Conservation (phyloP, 169 alveolate genomes). For the Plasmodium ovale region DNA sequence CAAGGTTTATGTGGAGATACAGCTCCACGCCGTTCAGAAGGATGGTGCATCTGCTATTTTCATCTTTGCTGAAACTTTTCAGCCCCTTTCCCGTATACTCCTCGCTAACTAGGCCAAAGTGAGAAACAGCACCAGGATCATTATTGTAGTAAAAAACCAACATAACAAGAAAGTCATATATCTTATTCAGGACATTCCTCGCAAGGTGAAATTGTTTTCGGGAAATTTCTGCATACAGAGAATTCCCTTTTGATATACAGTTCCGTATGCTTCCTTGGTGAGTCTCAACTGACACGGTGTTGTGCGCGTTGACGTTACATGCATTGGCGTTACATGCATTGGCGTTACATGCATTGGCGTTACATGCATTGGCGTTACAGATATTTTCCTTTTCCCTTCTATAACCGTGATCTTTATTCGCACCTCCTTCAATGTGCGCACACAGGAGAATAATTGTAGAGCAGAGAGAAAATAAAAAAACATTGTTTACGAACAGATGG, state of each 20-base stretch:
- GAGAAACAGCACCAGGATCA: neutral
- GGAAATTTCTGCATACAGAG: too few relatives aligned
- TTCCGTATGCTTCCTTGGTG: too few relatives aligned
- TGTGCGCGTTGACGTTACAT: too few relatives aligned
- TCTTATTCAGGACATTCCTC: neutral
- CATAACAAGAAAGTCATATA: constrained; percentile 1
- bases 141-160: constrained; percentile 36
- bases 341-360: too few relatives aligned
- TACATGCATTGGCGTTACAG: neutral
- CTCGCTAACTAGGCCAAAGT: neutral
- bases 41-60: neutral
- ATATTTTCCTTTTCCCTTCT: neutral
- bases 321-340: too few relatives aligned
- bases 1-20: neutral
- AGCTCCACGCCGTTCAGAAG: constrained; percentile 1
- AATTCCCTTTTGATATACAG: too few relatives aligned
- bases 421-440: neutral
- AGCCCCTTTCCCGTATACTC: neutral
- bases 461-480: constrained; percentile 40
- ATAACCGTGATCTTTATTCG: too few relatives aligned
- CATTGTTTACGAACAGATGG: constrained; percentile 26
- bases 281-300: too few relatives aligned
- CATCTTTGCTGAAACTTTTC: neutral
- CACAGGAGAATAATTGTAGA: neutral
- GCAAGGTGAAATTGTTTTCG: neutral